Percentiles rank a stretch among this genome's conserved stretches.
These are phyloP conservation scores for Oryza meridionalis DNA, from an alignment of 176 grass and related monocot species.

Conservation along the genomic window DNA sequence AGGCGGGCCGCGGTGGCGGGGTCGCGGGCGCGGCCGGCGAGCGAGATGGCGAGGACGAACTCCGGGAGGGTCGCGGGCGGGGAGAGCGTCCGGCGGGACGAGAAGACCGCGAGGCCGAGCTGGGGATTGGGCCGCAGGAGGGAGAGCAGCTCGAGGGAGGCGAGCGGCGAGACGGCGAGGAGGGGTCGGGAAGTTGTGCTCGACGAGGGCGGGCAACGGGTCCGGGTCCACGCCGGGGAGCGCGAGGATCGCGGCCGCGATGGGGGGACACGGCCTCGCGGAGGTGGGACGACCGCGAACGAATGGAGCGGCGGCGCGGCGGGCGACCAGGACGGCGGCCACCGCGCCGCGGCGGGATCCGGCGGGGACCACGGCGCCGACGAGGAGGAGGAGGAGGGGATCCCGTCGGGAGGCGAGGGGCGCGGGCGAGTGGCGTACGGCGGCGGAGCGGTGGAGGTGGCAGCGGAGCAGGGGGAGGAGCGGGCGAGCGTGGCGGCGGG, in stretches of 20 bases:
- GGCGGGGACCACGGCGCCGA: background rate
- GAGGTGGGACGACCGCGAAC: constrained; percentile 37
- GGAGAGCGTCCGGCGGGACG: constrained; percentile 50
- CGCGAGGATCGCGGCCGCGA: constrained; percentile 39
- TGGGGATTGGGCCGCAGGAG: constrained; percentile 58
- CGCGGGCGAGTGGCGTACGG: background rate
- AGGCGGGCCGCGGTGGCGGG: constrained; percentile 39
- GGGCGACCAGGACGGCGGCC: background rate
- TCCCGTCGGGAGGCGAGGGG: constrained; percentile 35
- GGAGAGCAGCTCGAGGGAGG: constrained; percentile 66
- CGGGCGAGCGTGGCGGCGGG: constrained; percentile 45
- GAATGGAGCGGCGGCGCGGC: constrained; percentile 1
- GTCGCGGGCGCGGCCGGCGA: constrained; percentile 66
- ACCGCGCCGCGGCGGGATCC: background rate
- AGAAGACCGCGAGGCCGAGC: constrained; percentile 70
- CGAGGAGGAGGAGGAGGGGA: background rate
- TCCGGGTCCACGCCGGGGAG: constrained; percentile 24
- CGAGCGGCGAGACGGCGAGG: constrained; percentile 58
- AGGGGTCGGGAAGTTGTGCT: constrained; percentile 51
- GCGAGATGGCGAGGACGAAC: constrained; percentile 75
- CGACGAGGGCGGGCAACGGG: constrained; percentile 35
- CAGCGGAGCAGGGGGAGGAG: constrained; percentile 49
- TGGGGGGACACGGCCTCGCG: constrained; percentile 45
- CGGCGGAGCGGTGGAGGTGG: constrained; percentile 19
- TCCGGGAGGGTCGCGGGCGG: constrained; percentile 52